Conservation (phyloP, 768 basidiomycete species). For the Mycena maculata region DNA sequence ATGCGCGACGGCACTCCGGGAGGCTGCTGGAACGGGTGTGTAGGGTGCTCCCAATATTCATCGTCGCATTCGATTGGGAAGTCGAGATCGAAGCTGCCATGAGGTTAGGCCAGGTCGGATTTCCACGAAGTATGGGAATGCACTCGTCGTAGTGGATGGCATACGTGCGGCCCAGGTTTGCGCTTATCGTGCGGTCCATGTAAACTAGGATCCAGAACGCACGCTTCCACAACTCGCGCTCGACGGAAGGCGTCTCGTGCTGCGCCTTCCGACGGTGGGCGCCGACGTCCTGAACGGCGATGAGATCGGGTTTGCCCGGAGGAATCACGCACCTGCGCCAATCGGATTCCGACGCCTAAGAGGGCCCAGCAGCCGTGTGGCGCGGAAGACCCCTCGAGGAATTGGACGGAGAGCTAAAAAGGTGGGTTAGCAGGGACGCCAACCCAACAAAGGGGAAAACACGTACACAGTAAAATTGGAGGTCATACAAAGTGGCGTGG, state of each 20-base stretch:
- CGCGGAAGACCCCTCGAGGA: constrained; percentile 65
- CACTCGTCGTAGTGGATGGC: constrained; percentile 5
- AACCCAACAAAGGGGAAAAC: no score
- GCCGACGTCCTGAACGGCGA: constrained; percentile 26
- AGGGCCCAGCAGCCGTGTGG: constrained; percentile 77
- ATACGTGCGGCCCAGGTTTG: constrained; percentile 62
- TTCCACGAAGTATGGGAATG: constrained; percentile 50
- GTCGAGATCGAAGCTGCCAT: constrained; percentile 74
- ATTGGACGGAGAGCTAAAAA: constrained; percentile 66
- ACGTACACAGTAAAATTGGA: constrained; percentile 74
- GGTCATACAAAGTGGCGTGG: constrained; percentile 75
- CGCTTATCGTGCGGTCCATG: constrained; percentile 59
- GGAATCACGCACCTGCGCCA: constrained; percentile 43
- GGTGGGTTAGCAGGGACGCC: constrained; percentile 11
- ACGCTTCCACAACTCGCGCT: constrained; percentile 82
- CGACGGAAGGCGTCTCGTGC: constrained; percentile 51
- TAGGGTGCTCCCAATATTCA: constrained; percentile 73
- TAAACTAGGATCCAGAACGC: constrained; percentile 61
- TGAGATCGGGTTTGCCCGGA: no score
- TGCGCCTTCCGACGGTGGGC: constrained; percentile 39
- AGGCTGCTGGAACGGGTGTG: constrained; percentile 75
- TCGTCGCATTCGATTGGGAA: constrained; percentile 70
- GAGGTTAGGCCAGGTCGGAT: background rate
- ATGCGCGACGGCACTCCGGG: constrained; percentile 62
- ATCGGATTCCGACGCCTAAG: constrained; percentile 55